Evolutionary conservation across 768 basidiomycete species (phyloP), one percentile per base, ranked within the genome.

Genomic region (Melanogaster broomeanus): DNA sequence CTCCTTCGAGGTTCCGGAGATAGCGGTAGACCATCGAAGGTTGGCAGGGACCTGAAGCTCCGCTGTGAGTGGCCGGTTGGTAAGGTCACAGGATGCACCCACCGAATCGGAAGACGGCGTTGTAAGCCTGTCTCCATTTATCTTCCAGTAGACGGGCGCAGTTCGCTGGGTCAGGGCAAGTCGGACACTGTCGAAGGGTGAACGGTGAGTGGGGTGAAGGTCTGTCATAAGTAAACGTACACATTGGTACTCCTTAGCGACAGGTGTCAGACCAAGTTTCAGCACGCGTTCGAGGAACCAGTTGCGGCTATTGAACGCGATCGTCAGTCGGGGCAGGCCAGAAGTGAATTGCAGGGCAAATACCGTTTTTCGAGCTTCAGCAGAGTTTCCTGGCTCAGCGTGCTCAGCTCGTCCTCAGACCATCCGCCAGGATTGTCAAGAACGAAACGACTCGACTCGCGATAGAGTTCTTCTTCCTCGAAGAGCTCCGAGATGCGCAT

Each of bases 201-300:
- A 6, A 50, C 49, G 38, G 46, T 45, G 33, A 33, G 13, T 6
- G 34, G 39, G 9, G 12, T 37, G 11, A 25, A 43, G 42, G 25
- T 25, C 19, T n/a, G 41, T 30, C 24, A 6, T 21, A 8, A 37
- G 21, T 4, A 18, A 22, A 72, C 83, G 57, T 64, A 93, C 92
- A 64, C 95, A 97, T 82, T 90, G 87, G 61, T 97, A 97, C 62
- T 97, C 94, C 67, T 95, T 94, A n/a, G 90, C 83, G 21, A 96
- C 79, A 55, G 87, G 82, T 0, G 89, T 88, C 35, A 93, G 74
- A 2, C 93, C 92, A 10, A 98, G 82, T 66, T 97, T 97, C 56
- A 97, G 77, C 15, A 98, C 88, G 18, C 95, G 84, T 66, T 98
- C 95, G 18, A 97, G 79, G 72, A 97, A 97, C 94, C 94, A 97